Base-by-base conservation (phyloP, 345 rosid species). In the Leavenworthia alabamica region DNA sequence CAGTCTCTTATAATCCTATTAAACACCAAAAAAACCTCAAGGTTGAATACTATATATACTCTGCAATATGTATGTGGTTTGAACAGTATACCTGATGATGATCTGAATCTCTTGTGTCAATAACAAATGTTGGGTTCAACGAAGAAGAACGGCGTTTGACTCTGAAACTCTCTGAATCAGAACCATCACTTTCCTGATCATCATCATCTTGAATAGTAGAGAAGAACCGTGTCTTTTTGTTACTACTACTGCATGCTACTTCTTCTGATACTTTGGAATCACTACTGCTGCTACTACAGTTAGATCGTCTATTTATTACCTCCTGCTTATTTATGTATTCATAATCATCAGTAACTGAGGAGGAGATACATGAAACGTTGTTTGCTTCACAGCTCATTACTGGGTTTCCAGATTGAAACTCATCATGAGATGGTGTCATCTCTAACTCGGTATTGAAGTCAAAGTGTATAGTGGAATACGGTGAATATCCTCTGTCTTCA, bases 141-240 rank as follows among this genome's bases (percentile, higher is more conserved):
- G 82, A 80, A 20, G n/a, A n/a, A n/a, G 95, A 78, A n/a, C 93
- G 89, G 0, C 99, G 93, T 75, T 90, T 94, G 56, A 94, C 99
- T 76, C 96, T 76, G 72, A 94, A 90, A 70, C 81, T 67, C 78
- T 81, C 95, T 0, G 81, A 77, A 62, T 90, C 99, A 60, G 97
- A 90, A 73, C n/a, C n/a, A n/a, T n/a, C n/a, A n/a, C 84, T 77
- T 42, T 76, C 77, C 42, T 81, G 82, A 56, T 82, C 84, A 35
- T 75, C 71, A 56, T 76, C 82, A 45, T 80, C 84, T 59, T 15
- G n/a, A n/a, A n/a, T n/a, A n/a, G n/a, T n/a, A n/a, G n/a, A n/a
- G n/a, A n/a, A n/a, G n/a, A n/a, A n/a, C n/a, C n/a, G n/a, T n/a
- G n/a, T 44, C 31, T 62, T 75, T 55, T 62, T 79, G 58, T 58